phyloP scores from a whole-genome alignment of 345 rosid species.

The Murraya koenigii region DNA sequence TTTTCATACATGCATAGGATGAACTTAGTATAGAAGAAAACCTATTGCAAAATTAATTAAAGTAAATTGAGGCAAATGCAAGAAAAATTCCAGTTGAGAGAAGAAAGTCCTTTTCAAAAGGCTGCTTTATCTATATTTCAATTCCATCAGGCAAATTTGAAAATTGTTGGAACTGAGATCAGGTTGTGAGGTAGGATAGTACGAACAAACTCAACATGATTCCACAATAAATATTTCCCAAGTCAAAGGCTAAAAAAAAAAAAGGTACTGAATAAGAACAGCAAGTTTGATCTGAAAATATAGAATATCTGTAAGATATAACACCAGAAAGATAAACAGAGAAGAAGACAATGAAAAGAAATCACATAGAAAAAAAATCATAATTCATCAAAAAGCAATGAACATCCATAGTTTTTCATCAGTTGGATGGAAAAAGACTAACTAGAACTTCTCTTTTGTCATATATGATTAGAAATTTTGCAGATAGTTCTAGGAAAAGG shows the following conservation, averaged over 20 bases:
- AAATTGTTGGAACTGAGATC: neutral
- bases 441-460: neutral
- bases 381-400: neutral
- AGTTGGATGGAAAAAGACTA: neutral
- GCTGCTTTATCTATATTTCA: neutral
- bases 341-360: neutral
- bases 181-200: neutral
- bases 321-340: neutral
- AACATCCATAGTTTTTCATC: neutral
- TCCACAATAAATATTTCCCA: neutral
- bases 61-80: neutral
- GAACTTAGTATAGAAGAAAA: neutral
- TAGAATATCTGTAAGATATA: neutral
- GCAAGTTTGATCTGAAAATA: neutral
- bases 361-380: neutral
- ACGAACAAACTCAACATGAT: neutral
- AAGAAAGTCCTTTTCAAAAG: neutral
- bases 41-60: neutral
- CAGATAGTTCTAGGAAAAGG: neutral
- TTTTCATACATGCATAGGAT: neutral
- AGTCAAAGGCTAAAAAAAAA: neutral
- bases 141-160: neutral
- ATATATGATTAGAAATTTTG: neutral
- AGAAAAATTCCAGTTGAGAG: neutral
- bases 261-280: neutral